These are phyloP conservation scores for Gossypium herbaceum DNA, from an alignment of 345 rosid genomes.

Conservation along the genomic window DNA sequence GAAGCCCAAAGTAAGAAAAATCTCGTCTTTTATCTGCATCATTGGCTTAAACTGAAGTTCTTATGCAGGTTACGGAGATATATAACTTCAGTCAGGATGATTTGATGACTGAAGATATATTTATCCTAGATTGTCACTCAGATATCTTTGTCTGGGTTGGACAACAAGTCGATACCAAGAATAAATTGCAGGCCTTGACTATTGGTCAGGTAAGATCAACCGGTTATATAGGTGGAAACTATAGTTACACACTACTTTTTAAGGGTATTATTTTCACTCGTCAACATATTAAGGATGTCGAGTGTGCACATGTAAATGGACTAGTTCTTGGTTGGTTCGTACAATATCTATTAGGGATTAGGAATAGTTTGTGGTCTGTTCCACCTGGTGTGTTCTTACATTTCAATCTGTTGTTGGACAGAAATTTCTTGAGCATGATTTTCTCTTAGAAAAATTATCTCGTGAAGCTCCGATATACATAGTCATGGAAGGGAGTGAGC, in stretches of 20 bases:
- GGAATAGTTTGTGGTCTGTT: not conserved
- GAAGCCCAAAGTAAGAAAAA: not conserved
- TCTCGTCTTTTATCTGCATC: not conserved
- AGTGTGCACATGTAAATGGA: not conserved
- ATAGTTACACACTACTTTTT: not conserved
- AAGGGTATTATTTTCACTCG: not conserved
- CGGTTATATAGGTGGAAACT: not conserved
- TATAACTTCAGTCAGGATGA: slow-evolving; percentile 91
- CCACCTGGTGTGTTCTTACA: slow-evolving; percentile 4
- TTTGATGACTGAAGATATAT: slow-evolving; percentile 97
- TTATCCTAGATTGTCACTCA: slow-evolving; percentile 82
- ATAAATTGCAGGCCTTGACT: slow-evolving; percentile 52
- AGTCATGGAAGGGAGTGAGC: slow-evolving; percentile 86
- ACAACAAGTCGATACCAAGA: slow-evolving; percentile 78
- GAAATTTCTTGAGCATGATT: slow-evolving; percentile 81
- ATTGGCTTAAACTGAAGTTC: slow-evolving; percentile 17
- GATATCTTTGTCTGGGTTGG: slow-evolving; percentile 95
- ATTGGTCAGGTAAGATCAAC: slow-evolving; percentile 74
- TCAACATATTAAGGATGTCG: not conserved
- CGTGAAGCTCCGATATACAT: slow-evolving; percentile 68
- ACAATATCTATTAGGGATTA: not conserved
- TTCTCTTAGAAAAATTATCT: slow-evolving; percentile 65
- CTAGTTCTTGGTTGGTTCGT: not conserved
- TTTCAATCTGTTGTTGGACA: slow-evolving; percentile 30
- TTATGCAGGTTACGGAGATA: slow-evolving; percentile 76